Conservation (phyloP, 2,329 filamentous ascomycete genomes). For the Claviceps sp. region DNA sequence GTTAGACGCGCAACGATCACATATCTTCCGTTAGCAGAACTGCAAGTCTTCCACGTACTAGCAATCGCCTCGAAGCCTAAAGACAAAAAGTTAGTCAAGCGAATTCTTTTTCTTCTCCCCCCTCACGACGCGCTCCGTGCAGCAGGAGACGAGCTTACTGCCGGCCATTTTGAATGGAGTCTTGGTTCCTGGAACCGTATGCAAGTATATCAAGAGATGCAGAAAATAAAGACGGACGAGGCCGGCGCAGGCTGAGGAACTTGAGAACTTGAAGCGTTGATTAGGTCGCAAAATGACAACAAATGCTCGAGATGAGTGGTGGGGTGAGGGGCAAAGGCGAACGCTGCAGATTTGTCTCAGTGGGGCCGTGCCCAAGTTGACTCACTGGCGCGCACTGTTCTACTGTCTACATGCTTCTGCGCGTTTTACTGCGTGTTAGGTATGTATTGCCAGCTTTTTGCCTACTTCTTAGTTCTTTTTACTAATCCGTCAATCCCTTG, state of each 20-base stretch:
- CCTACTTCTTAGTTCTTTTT: no score
- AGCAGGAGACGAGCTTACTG: conserved; percentile 13
- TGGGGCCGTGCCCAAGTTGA: conserved; percentile 10
- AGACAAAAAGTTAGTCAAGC: conserved; percentile 9
- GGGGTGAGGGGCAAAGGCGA: conserved; percentile 20
- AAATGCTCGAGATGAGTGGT: conserved; percentile 10
- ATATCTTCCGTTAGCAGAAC: not conserved
- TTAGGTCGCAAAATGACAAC: conserved; percentile 19
- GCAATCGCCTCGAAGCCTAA: conserved; percentile 32
- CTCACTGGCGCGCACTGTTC: conserved; percentile 2
- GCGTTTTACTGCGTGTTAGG: no score
- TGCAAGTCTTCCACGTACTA: conserved; percentile 23
- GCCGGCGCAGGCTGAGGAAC: not conserved
- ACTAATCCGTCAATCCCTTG: no score
- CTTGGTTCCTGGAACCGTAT: not conserved
- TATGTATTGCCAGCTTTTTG: no score
- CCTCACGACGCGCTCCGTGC: not conserved
- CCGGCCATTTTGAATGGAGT: conserved; percentile 18
- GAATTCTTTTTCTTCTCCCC: conserved; percentile 6
- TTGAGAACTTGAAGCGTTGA: conserved; percentile 9
- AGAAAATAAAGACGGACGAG: conserved; percentile 1
- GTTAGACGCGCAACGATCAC: not conserved
- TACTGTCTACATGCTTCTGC: no score
- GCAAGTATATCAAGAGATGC: conserved; percentile 3
- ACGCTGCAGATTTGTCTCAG: conserved; percentile 18